Base-by-base conservation (phyloP, 331 rosid genomes). In the Pyrus hybrid region DNA sequence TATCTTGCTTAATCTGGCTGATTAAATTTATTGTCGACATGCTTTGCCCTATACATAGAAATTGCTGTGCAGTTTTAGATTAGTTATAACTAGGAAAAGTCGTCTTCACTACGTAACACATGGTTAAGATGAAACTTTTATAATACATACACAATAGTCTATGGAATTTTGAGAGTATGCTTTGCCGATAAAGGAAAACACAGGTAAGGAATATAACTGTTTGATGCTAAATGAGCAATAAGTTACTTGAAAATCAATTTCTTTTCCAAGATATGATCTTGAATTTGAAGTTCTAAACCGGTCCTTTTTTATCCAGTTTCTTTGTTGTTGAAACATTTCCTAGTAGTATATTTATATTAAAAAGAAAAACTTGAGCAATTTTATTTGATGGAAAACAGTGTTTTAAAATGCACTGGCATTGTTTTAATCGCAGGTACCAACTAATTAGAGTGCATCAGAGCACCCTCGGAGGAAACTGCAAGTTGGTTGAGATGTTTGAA, bases 401-500 rank as follows among this genome's bases (percentile, higher is more conserved):
- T 75, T 78, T 80, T 65, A 30, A 74, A 45, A 81, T 35, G 58
- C 58, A 17, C 75, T 70, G 74, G 17, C 68, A 56, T 63, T 26
- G 65, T 51, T 25, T 28, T 63, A 9, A 3, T 64, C 49, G 63
- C 76, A 94, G 99, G 82, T 90, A 81, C 84, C 88, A 89, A 77
- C 91, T 92, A 64, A 83, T 87, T 30, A 82, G 97, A 83, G 85
- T 85, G 62, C 93, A 92, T 80, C 87, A 91, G 8, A 86, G 62
- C 78, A 83, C 86, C 80, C 87, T 91, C 0, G 96, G 95, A 85
- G 87, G 54, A 81, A 86, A 85, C 60, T 85, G 92, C 96, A 92
- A 84, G 85, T 90, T 87, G 93, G 60, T 90, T 75, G 83, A 84
- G 76, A 92, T 90, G 93, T 94, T 94, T 63, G 97, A 89, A 70